These are phyloP conservation scores for Blakeslea trispora DNA, from an alignment of 371 early-diverging fungal genomes.

Conservation along the genomic window DNA sequence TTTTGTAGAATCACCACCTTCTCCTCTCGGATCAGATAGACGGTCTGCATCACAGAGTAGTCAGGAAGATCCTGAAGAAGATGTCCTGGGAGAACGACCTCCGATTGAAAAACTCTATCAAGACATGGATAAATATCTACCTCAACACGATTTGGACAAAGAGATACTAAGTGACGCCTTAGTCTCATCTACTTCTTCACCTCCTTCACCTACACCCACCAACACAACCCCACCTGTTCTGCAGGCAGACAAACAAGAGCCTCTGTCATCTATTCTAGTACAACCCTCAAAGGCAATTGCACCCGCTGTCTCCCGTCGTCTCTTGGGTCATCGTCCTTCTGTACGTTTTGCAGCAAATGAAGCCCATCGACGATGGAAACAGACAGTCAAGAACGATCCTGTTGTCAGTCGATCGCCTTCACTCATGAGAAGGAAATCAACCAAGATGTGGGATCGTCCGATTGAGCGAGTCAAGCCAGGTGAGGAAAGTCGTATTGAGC, in stretches of 20 bases:
- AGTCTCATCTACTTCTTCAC: neutral
- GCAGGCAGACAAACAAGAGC: no score
- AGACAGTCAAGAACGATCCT: slow-evolving; percentile 13
- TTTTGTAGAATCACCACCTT: slow-evolving; percentile 11
- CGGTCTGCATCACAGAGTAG: no score
- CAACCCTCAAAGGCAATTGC: slow-evolving; percentile 5
- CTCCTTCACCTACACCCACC: slow-evolving; percentile 4
- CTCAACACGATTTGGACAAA: slow-evolving; percentile 74
- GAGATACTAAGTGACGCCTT: slow-evolving; percentile 29
- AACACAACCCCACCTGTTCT: no score
- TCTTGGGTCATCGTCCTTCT: slow-evolving; percentile 46
- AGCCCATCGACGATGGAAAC: slow-evolving; percentile 44
- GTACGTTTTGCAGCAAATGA: slow-evolving; percentile 63
- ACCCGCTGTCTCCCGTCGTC: slow-evolving; percentile 7
- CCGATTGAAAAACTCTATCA: slow-evolving; percentile 64
- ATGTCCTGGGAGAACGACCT: slow-evolving; percentile 62
- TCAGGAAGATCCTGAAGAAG: slow-evolving; percentile 10
- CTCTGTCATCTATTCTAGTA: no score
- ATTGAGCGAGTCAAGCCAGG: slow-evolving; percentile 56
- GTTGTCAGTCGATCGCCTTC: slow-evolving; percentile 23
- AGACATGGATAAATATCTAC: slow-evolving; percentile 72
- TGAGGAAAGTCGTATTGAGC: slow-evolving; percentile 18
- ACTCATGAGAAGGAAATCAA: slow-evolving; percentile 53
- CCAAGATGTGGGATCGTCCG: slow-evolving; percentile 62
- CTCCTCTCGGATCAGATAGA: slow-evolving; percentile 16